Percentiles rank a stretch among this genome's conserved stretches.
Evolutionary conservation across 2,329 filamentous ascomycete species (phyloP).

Genomic region (Chaetomium sp.): DNA sequence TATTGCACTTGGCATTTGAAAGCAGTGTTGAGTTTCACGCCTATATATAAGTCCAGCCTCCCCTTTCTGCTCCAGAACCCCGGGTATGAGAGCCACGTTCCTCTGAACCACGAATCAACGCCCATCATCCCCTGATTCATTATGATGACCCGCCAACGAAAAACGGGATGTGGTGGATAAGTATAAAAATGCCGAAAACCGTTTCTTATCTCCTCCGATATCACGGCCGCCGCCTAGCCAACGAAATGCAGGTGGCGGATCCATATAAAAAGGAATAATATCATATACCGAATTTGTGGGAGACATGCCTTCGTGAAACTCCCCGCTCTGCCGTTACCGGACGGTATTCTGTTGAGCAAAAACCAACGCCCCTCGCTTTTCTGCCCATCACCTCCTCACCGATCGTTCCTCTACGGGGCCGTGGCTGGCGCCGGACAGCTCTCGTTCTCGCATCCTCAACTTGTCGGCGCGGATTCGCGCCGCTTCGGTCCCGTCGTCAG

Average conservation of each 20-base stretch:
- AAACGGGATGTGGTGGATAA: conserved; percentile 20
- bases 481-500: conserved; percentile 69
- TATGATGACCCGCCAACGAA: conserved; percentile 26
- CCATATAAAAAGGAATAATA: conserved; percentile 21
- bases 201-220: conserved; percentile 12
- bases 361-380: conserved; percentile 19
- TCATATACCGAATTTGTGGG: conserved; percentile 25
- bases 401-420: conserved; percentile 27
- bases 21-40: conserved; percentile 5
- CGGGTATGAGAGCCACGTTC: conserved; percentile 24
- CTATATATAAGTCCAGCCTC: conserved; percentile 5
- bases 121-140: conserved; percentile 24
- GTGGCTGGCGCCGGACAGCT: conserved; percentile 35
- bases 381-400: conserved; percentile 18
- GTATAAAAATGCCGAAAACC: conserved; percentile 23
- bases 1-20: background rate
- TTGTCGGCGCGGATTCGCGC: conserved; percentile 61
- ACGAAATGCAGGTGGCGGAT: conserved; percentile 21
- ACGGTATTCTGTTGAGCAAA: conserved; percentile 16
- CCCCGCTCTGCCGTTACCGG: conserved; percentile 13
- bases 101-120: conserved; percentile 28
- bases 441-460: conserved; percentile 45
- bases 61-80: conserved; percentile 11
- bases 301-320: conserved; percentile 27
- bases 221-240: background rate